Evolutionary conservation across 371 early-diverging fungal species (phyloP).

Genomic region (Coemansia sp.): DNA sequence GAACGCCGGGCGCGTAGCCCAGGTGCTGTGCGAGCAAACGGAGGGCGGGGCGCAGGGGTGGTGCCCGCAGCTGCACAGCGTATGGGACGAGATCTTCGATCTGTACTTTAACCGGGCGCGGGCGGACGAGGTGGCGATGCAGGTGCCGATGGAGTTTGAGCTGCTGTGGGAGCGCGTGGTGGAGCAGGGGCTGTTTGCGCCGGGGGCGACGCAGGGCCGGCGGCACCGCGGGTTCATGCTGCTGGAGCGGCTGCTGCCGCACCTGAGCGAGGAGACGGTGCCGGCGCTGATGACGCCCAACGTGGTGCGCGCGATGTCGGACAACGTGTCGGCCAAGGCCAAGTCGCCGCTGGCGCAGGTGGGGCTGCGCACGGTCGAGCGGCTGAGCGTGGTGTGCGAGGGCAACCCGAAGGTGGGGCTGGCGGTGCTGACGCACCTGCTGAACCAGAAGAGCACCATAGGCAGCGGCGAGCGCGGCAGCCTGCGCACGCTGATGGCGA

Average conservation of each 20-base stretch:
- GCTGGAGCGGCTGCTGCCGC: slow-evolving; percentile 68
- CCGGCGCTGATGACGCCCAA: slow-evolving; percentile 77
- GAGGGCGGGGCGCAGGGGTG: slow-evolving; percentile 42
- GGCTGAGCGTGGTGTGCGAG: slow-evolving; percentile 31
- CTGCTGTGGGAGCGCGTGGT: slow-evolving; percentile 81
- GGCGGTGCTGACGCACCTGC: slow-evolving; percentile 56
- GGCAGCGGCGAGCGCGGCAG: slow-evolving; percentile 56
- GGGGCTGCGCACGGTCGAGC: slow-evolving; percentile 68
- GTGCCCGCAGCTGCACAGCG: slow-evolving; percentile 77
- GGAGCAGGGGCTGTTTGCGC: slow-evolving; percentile 73
- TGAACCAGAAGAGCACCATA: slow-evolving; percentile 46
- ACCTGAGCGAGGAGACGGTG: slow-evolving; percentile 62
- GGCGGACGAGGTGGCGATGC: slow-evolving; percentile 29
- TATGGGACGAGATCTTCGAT: slow-evolving; percentile 71
- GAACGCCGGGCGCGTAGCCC: slow-evolving; percentile 25
- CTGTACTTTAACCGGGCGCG: slow-evolving; percentile 54
- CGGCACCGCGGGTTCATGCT: slow-evolving; percentile 87
- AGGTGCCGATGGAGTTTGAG: slow-evolving; percentile 59
- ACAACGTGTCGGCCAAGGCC: slow-evolving; percentile 68
- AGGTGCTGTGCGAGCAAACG: slow-evolving; percentile 41
- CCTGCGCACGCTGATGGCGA: slow-evolving; percentile 66
- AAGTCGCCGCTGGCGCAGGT: slow-evolving; percentile 75
- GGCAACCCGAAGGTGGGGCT: slow-evolving; percentile 51
- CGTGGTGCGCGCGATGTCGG: slow-evolving; percentile 79
- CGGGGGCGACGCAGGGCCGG: slow-evolving; percentile 74